Evolutionary conservation across 345 rosid genomes (phyloP).

Genomic region (Hypericum perforatum): DNA sequence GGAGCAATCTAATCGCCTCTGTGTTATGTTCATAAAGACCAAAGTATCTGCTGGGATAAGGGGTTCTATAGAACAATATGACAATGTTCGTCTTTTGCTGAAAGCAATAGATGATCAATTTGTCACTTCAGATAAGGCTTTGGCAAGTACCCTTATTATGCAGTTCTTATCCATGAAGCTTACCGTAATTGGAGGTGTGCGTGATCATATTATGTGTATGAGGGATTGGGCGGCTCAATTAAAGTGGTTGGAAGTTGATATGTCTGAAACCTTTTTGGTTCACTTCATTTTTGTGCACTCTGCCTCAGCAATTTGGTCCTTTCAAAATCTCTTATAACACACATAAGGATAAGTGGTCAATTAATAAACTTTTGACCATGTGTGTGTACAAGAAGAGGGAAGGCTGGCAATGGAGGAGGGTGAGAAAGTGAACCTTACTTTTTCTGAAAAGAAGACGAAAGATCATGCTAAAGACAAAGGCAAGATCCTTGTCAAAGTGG

Average conservation of each 20-base stretch:
- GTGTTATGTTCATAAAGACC: not conserved
- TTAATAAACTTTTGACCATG: constrained; percentile 15
- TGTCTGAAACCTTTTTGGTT: not conserved
- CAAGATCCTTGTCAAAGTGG: no score
- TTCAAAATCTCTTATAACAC: constrained; percentile 11
- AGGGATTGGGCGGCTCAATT: no score
- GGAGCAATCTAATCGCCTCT: not conserved
- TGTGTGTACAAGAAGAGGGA: constrained; percentile 7
- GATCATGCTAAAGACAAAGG: not conserved
- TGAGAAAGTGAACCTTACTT: not conserved
- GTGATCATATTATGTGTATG: no score
- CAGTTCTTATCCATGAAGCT: no score
- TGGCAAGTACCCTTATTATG: constrained; percentile 1
- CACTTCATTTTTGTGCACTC: not conserved
- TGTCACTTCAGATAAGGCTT: not conserved
- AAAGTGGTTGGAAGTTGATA: no score
- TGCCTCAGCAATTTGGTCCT: not conserved
- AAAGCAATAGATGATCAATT: not conserved
- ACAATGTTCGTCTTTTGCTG: not conserved
- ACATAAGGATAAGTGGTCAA: constrained; percentile 7
- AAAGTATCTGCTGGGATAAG: not conserved
- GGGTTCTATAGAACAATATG: not conserved
- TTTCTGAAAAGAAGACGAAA: not conserved
- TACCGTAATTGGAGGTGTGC: no score
- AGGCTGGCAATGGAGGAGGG: not conserved